Evolutionary conservation across 75 land plant genomes (phyloP).

Genomic region (Azolla pinnata): DNA sequence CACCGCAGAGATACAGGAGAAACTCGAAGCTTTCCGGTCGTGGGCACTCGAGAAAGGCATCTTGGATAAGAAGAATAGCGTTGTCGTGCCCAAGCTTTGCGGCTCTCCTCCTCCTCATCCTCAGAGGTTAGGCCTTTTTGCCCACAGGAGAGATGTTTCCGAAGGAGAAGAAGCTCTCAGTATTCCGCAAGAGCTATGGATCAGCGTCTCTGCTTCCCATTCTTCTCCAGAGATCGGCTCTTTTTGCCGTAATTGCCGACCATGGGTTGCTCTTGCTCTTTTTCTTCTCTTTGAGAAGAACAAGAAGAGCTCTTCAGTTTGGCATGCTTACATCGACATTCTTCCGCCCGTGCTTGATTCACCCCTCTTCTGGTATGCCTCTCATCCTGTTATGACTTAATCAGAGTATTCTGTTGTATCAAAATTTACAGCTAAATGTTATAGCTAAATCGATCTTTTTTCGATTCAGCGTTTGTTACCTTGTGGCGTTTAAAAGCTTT

Average conservation of each 20-base stretch:
- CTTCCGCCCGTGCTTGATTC: conserved; percentile 27
- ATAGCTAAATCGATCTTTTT: too few relatives aligned
- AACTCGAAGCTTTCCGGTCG: conserved; percentile 9
- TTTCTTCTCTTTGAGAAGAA: conserved; percentile 19
- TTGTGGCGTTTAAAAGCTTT: too few relatives aligned
- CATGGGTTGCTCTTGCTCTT: conserved; percentile 22
- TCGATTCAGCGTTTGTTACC: too few relatives aligned
- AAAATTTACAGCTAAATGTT: too few relatives aligned
- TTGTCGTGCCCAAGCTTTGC: too few relatives aligned
- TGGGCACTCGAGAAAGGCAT: conserved; percentile 14
- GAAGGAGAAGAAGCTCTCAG: conserved; percentile 21
- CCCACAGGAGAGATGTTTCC: conserved; percentile 6
- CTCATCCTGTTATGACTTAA: too few relatives aligned
- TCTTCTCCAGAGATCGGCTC: conserved; percentile 10
- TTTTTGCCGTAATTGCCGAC: conserved; percentile 8
- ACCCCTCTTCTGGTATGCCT: conserved; percentile 26
- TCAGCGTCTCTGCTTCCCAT: conserved; percentile 10
- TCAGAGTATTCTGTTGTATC: too few relatives aligned
- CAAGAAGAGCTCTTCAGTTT: conserved; percentile 4
- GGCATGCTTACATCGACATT: conserved; percentile 23
- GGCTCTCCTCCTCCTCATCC: too few relatives aligned
- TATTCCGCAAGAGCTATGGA: conserved; percentile 21
- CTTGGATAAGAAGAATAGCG: not conserved
- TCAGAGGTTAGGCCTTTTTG: conserved; percentile 17
- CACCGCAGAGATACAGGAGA: too few relatives aligned